phyloP scores from a whole-genome alignment of 192 early-diverging fungal species.

The Linnemannia exigua region DNA sequence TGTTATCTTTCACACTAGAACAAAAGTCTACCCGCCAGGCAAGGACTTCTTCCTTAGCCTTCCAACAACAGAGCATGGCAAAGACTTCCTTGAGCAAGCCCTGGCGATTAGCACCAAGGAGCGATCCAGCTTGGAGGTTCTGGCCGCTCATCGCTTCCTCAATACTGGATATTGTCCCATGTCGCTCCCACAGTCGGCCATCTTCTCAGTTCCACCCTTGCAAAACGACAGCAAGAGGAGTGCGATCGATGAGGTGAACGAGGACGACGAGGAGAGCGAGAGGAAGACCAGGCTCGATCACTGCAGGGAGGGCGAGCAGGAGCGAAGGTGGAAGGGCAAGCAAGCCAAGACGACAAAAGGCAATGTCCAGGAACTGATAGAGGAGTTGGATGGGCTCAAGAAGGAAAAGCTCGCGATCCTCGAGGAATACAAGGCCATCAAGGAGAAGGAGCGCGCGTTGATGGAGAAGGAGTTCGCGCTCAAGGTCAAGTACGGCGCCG shows the following conservation, averaged over 20 bases:
- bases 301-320: too few species aligned
- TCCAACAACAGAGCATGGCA: not conserved
- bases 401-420: not conserved
- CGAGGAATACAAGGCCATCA: not conserved
- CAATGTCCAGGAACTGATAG: too few species aligned
- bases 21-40: not conserved
- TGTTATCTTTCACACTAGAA: not conserved
- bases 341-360: not conserved
- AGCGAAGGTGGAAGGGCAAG: too few species aligned
- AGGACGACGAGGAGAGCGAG: not conserved
- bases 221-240: too few species aligned
- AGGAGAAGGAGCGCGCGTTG: not conserved
- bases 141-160: not conserved
- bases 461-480: not conserved
- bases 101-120: not conserved
- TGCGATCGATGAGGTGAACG: too few species aligned
- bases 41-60: not conserved
- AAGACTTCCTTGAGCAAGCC: not conserved
- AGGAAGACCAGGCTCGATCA: not conserved
- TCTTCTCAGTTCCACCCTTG: not conserved
- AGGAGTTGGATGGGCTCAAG: not conserved
- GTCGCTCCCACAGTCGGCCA: not conserved
- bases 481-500: not conserved
- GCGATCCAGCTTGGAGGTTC: not conserved
- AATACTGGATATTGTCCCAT: not conserved